Evolutionary conservation across 306 rosid species (phyloP), one percentile per base, ranked within the genome.

Genomic region (Luffa acutangula): DNA sequence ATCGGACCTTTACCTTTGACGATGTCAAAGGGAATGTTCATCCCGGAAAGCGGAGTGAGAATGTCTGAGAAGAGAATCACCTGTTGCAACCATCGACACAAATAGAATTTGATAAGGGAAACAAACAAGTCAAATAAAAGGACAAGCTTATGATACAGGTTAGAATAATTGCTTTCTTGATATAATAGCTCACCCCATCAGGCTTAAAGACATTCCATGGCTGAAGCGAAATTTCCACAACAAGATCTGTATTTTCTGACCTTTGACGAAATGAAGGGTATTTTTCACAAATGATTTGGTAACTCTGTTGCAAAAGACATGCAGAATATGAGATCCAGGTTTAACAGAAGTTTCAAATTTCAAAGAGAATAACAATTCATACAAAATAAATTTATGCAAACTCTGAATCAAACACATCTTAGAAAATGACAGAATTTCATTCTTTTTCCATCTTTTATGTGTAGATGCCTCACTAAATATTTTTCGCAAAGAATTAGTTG

Each of bases 1-100:
- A 95, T 84, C 15, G 99, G 99, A 81, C 99, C 99, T 85, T 88
- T 91, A 14, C 99, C 99, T 85, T 95, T 95, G 78, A 95, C 97
- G 76, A 95, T 95, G 87, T 95, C 99, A 63, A 95, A 95, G 36
- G 99, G 98, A 77, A 95, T 91, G 76, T 95, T 95, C 99, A 95
- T 95, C 74, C 99, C 99, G 13, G 99, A 89, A 41, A 95, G 97
- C 12, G 99, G 99, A 62, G 99, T 95, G 66, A 95, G 92, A 88
- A 95, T 95, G 83, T 95, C 99, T 0, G 99, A 95, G 88, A 95
- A 95, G 66, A 95, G 86, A 83, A 95, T 95, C 79, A 95, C 99
- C 99, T 95, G 89, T 81, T 64, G 71, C 81, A 80, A 51, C 41
- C 79, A 45, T 13, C 36, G 12, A 45, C 37, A 78, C 72, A 83